A percentile compares a stretch with the other conserved stretches of the same genome.
Conservation (phyloP, 441 rosid genomes). For the Rhodomyrtus psidioides region DNA sequence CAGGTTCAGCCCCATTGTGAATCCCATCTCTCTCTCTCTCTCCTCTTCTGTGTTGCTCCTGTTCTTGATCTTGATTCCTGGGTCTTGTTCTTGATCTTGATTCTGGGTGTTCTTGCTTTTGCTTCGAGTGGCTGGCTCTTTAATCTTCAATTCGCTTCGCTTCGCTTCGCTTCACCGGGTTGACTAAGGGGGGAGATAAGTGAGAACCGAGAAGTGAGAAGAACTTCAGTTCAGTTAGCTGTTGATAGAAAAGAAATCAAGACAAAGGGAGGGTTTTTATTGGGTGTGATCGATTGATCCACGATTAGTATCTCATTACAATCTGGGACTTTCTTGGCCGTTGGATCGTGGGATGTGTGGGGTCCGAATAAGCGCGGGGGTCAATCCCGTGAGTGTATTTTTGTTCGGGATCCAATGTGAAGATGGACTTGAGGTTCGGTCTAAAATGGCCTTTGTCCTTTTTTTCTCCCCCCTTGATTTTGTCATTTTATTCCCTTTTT, state of each 20-base stretch:
- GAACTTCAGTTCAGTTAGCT: neutral
- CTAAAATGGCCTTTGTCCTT: neutral
- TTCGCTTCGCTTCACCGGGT: neutral
- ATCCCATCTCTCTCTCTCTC: constrained; percentile 35
- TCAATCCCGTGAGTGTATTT: neutral
- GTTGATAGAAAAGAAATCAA: neutral
- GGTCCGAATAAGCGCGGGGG: neutral
- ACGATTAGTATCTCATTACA: too few relatives aligned
- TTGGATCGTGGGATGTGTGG: neutral
- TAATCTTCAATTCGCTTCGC: too few relatives aligned
- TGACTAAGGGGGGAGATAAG: too few relatives aligned
- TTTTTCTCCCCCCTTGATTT: neutral
- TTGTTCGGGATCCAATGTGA: neutral
- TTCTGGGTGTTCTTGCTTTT: neutral
- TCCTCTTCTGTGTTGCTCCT: too few relatives aligned
- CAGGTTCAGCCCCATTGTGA: constrained; percentile 82
- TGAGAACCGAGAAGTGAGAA: too few relatives aligned
- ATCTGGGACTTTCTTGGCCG: neutral
- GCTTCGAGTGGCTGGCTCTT: neutral
- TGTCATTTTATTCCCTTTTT: neutral
- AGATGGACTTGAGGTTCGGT: neutral
- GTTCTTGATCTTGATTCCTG: neutral
- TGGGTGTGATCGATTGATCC: neutral
- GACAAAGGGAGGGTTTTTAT: neutral
- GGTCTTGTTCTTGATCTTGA: neutral